Percentiles rank a stretch among this genome's conserved stretches.
Conservation (phyloP, 768 basidiomycete species). For the Boletus rubroflammeus region DNA sequence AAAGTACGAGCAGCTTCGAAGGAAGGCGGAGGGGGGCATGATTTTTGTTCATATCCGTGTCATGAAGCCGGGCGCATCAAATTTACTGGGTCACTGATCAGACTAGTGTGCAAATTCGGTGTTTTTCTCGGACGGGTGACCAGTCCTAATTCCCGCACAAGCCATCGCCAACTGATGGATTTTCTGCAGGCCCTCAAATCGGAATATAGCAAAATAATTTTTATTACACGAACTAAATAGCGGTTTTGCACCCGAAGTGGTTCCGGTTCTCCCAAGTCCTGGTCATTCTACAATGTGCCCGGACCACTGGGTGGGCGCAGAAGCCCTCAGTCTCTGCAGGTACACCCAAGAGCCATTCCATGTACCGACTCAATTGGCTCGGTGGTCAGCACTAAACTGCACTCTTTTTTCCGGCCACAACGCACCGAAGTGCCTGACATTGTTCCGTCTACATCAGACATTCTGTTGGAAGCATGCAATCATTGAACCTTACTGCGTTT, state of each 20-base stretch:
- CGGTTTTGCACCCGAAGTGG: slow-evolving; percentile 6
- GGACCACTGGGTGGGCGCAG: not conserved
- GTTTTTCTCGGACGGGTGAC: slow-evolving; percentile 4
- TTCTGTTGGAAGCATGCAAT: slow-evolving; percentile 10
- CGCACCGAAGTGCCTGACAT: not conserved
- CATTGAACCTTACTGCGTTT: slow-evolving; percentile 14
- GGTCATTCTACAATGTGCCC: not conserved
- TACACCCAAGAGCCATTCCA: not conserved
- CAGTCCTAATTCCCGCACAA: slow-evolving; percentile 22
- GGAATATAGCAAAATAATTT: slow-evolving; percentile 7
- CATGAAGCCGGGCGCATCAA: slow-evolving; percentile 21
- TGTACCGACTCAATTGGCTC: not conserved
- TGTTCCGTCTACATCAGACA: slow-evolving; percentile 4
- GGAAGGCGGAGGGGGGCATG: not conserved
- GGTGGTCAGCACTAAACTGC: not conserved
- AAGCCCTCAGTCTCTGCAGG: not conserved
- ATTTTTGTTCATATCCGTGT: slow-evolving; percentile 24
- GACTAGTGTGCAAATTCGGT: slow-evolving; percentile 7
- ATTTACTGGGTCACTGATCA: slow-evolving; percentile 1
- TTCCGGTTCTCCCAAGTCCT: slow-evolving; percentile 1
- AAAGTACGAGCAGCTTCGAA: slow-evolving; percentile 1
- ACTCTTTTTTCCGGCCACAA: not conserved
- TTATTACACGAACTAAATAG: slow-evolving; percentile 11
- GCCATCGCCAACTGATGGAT: slow-evolving; percentile 1
- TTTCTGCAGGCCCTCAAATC: slow-evolving; percentile 4